These are phyloP conservation scores for Dothidotthia symphoricarpi DNA, from an alignment of 2,329 filamentous ascomycete species.

Conservation along the genomic window DNA sequence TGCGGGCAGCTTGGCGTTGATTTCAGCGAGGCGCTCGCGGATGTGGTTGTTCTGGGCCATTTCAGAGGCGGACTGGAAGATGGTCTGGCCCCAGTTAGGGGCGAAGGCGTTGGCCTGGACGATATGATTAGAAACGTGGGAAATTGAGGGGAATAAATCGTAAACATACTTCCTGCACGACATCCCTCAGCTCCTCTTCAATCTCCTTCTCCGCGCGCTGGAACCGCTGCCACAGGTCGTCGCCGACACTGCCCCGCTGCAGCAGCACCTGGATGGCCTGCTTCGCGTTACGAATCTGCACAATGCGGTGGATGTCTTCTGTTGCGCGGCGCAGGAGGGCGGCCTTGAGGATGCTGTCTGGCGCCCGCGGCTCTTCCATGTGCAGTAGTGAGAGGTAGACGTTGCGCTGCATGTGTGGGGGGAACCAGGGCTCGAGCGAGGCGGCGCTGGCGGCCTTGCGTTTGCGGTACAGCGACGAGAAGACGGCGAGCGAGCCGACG, in stretches of 20 bases:
- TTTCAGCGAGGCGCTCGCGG: constrained; percentile 70
- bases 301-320: constrained; percentile 89
- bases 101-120: constrained; percentile 82
- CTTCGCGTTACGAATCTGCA: constrained; percentile 85
- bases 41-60: constrained; percentile 82
- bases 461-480: constrained; percentile 89
- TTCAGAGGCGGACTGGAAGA: constrained; percentile 97
- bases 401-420: constrained; percentile 84
- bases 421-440: constrained; percentile 92
- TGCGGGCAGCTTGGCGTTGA: constrained; percentile 66
- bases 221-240: constrained; percentile 94
- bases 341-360: constrained; percentile 82
- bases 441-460: constrained; percentile 78
- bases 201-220: constrained; percentile 93
- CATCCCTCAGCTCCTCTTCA: constrained; percentile 91
- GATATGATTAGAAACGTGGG: constrained; percentile 15
- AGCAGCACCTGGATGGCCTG: constrained; percentile 79
- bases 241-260: constrained; percentile 88
- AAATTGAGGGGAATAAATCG: not conserved
- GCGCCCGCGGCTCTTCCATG: constrained; percentile 68
- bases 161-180: constrained; percentile 78
- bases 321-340: constrained; percentile 84
- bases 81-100: constrained; percentile 86
- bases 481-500: constrained; percentile 82
- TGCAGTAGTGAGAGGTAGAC: constrained; percentile 92